These are phyloP conservation scores for Daucus carota DNA, from an alignment of 129 eudicot species.

Conservation along the genomic window DH1_v3.0 NC_030386.2:39214001-39214500, in stretches of 20 bases:
- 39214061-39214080: constrained; percentile 98
- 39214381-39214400: neutral
- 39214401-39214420: neutral
- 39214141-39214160: constrained; percentile 89
- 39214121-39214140: constrained; percentile 76
- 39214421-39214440: neutral
- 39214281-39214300: neutral
- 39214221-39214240: constrained; percentile 13
- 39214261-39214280: neutral
- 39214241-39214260: neutral
- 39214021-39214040: neutral
- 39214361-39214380: neutral
- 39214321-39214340: neutral
- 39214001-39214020: neutral
- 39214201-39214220: constrained; percentile 95
- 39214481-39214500: no score
- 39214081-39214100: constrained; percentile 78
- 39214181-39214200: constrained; percentile 93
- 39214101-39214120: constrained; percentile 84
- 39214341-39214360: neutral
- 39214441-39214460: no score
- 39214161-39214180: constrained; percentile 97
- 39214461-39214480: no score
- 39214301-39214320: neutral
- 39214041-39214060: constrained; percentile 84